Evolutionary conservation across 1,284 basidiomycete species (phyloP).

Genomic region (Malassezia sp.): DNA sequence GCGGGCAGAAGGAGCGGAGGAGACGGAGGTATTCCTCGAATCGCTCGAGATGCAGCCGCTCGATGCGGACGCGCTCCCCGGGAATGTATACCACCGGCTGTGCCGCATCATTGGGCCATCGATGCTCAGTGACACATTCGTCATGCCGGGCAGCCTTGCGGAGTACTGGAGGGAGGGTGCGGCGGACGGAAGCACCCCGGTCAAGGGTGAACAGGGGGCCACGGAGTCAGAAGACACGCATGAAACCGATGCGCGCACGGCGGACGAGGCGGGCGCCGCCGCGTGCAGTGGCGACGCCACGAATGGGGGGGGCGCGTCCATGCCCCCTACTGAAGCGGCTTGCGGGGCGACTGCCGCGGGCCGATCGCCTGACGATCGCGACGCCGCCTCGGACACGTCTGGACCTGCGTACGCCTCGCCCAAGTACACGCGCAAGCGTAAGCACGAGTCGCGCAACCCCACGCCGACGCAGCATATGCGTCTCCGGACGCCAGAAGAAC

Average conservation of each 20-base stretch:
- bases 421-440: background rate
- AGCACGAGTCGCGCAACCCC: too few species aligned
- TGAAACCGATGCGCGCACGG: too few species aligned
- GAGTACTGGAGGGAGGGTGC: constrained; percentile 9
- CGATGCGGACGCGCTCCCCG: constrained; percentile 8
- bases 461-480: constrained; percentile 2
- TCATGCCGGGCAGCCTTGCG: background rate
- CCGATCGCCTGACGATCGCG: too few species aligned
- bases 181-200: background rate
- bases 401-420: too few species aligned
- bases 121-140: constrained; percentile 10
- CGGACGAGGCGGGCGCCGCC: too few species aligned
- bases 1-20: constrained; percentile 9
- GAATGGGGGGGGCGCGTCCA: too few species aligned
- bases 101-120: constrained; percentile 10
- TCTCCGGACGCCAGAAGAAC: constrained; percentile 4
- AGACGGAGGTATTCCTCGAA: constrained; percentile 1
- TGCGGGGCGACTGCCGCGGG: too few species aligned
- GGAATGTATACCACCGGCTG: constrained; percentile 5
- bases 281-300: too few species aligned
- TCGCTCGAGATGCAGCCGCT: constrained; percentile 12
- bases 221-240: too few species aligned
- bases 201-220: background rate
- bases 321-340: too few species aligned
- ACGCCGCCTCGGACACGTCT: too few species aligned